Evolutionary conservation across 1,284 basidiomycete species (phyloP).

Genomic region (Malassezia pachydermatis): DNA sequence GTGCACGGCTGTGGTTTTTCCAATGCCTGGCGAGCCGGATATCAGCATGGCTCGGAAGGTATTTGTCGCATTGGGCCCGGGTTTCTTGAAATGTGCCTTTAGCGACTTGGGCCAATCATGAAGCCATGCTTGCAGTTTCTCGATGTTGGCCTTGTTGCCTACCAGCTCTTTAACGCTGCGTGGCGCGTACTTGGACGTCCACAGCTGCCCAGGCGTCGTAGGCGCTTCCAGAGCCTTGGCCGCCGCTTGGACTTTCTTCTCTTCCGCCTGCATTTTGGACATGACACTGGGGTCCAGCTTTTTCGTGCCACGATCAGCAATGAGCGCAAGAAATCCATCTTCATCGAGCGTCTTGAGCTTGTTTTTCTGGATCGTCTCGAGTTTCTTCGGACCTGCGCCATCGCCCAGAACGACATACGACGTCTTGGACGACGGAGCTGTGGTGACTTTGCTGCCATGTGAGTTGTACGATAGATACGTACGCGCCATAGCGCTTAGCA

Average conservation of each 20-base stretch:
- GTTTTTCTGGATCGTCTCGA: constrained; percentile 72
- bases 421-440: constrained; percentile 79
- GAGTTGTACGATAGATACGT: background rate
- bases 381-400: constrained; percentile 76
- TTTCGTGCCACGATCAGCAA: constrained; percentile 28
- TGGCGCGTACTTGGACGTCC: constrained; percentile 94
- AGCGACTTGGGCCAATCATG: constrained; percentile 59
- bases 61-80: constrained; percentile 80
- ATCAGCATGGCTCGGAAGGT: constrained; percentile 76
- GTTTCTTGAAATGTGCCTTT: constrained; percentile 64
- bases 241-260: constrained; percentile 51
- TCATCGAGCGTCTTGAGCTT: constrained; percentile 66
- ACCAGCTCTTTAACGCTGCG: constrained; percentile 77
- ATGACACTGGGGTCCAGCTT: constrained; percentile 65
- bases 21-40: constrained; percentile 87
- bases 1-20: constrained; percentile 94
- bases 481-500: constrained; percentile 76
- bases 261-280: constrained; percentile 72
- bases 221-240: constrained; percentile 31
- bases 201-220: constrained; percentile 53
- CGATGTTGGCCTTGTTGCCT: constrained; percentile 82
- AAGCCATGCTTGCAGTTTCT: constrained; percentile 73
- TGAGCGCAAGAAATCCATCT: constrained; percentile 71
- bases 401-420: constrained; percentile 79
- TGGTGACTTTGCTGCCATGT: constrained; percentile 56